Conservation (phyloP, 495 filamentous ascomycete genomes). For the Pyronema domesticum region DNA sequence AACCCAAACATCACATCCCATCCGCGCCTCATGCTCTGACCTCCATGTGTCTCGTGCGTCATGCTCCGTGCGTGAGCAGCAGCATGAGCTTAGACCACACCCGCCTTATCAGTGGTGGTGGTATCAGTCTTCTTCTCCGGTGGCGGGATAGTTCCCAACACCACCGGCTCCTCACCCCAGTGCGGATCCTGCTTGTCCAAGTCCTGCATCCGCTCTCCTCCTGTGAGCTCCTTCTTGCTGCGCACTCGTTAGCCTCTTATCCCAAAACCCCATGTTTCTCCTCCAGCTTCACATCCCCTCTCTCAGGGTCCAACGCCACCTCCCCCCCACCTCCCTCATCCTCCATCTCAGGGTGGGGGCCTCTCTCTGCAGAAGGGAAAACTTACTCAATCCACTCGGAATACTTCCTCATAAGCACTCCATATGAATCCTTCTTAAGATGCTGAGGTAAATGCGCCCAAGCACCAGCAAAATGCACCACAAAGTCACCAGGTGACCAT, state of each 20-base stretch:
- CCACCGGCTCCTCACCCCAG: not conserved
- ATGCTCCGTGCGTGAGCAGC: too few relatives aligned
- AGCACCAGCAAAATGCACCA: conserved; percentile 25
- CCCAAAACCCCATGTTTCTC: too few relatives aligned
- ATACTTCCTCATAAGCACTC: conserved; percentile 4
- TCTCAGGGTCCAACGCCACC: too few relatives aligned
- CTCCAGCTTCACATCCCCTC: too few relatives aligned
- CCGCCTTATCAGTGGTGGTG: too few relatives aligned
- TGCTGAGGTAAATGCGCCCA: conserved; percentile 24
- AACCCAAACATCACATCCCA: too few relatives aligned
- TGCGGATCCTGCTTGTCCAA: not conserved
- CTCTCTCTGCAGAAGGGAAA: not conserved
- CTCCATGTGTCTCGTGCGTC: too few relatives aligned
- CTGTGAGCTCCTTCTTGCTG: not conserved
- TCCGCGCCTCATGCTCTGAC: too few relatives aligned
- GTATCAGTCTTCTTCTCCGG: not conserved
- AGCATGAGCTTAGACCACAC: too few relatives aligned
- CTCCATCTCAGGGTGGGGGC: too few relatives aligned
- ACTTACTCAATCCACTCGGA: conserved; percentile 8
- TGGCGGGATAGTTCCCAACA: not conserved
- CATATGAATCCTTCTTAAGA: conserved; percentile 8
- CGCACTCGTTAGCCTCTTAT: too few relatives aligned
- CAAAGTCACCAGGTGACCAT: conserved; percentile 21
- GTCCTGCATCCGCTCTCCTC: not conserved
- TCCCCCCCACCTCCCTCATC: too few relatives aligned